Percentiles rank a stretch among this genome's conserved stretches.
Evolutionary conservation across 495 filamentous ascomycete species (phyloP).

Genomic region (Daldinia caldariorum): DNA sequence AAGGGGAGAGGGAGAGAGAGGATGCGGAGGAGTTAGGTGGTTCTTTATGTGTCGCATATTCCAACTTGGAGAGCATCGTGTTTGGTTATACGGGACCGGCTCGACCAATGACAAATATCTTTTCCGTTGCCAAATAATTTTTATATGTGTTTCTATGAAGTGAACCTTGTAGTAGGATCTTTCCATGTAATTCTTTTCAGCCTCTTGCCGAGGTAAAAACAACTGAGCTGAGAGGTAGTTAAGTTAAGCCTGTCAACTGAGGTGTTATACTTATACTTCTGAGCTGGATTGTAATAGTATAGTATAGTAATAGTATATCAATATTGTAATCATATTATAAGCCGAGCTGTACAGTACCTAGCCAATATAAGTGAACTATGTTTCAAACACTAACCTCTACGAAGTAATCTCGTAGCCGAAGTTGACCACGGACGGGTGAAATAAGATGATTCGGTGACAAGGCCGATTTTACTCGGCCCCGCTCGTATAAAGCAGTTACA

Average conservation of each 20-base stretch:
- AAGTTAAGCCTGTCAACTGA: neutral
- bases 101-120: conserved; percentile 40
- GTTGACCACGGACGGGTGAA: neutral
- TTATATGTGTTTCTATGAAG: neutral
- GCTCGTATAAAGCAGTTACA: neutral
- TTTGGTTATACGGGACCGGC: conserved; percentile 20
- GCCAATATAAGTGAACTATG: neutral
- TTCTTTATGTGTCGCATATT: conserved; percentile 42
- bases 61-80: conserved; percentile 15
- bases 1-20: conserved; percentile 4
- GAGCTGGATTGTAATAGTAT: neutral
- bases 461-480: conserved; percentile 1
- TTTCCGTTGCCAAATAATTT: conserved; percentile 20
- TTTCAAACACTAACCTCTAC: neutral
- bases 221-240: neutral
- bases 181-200: neutral
- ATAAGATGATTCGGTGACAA: neutral
- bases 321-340: conserved; percentile 2
- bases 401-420: neutral
- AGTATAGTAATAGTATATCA: neutral
- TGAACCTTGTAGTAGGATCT: neutral
- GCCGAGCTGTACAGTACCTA: neutral
- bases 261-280: neutral
- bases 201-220: neutral
- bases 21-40: conserved; percentile 43